Evolutionary conservation across 2,329 filamentous ascomycete genomes (phyloP).

Genomic region (Leptographium wingfieldii): DNA sequence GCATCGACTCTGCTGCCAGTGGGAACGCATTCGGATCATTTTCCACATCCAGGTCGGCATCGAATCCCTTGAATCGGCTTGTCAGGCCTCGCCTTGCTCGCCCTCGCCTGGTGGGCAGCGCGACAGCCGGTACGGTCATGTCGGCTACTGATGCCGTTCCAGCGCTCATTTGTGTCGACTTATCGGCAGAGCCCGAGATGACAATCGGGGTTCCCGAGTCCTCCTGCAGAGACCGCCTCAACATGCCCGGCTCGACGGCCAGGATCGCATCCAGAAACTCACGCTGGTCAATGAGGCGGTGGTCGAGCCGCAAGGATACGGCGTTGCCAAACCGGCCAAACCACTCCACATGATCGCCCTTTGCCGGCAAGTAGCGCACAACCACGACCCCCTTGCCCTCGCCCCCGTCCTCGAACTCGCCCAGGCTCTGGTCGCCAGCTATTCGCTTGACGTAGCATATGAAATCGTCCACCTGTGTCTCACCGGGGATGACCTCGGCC

Average conservation of each 20-base stretch:
- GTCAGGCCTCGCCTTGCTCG: slow-evolving; percentile 7
- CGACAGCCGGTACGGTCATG: background rate
- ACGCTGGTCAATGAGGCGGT: slow-evolving; percentile 75
- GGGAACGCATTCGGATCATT: slow-evolving; percentile 6
- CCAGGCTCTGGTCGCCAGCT: slow-evolving; percentile 60
- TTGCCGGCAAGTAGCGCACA: slow-evolving; percentile 55
- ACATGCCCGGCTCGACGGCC: slow-evolving; percentile 57
- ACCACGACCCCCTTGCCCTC: slow-evolving; percentile 63
- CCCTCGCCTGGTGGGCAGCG: background rate
- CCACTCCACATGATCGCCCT: slow-evolving; percentile 48
- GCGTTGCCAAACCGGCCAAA: slow-evolving; percentile 54
- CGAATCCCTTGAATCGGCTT: slow-evolving; percentile 63
- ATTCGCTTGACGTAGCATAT: slow-evolving; percentile 62
- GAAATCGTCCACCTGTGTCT: slow-evolving; percentile 63
- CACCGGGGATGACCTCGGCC: slow-evolving; percentile 44
- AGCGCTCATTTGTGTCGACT: slow-evolving; percentile 13
- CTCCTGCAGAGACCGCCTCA: slow-evolving; percentile 56
- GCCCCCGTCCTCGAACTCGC: slow-evolving; percentile 49
- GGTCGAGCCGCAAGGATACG: slow-evolving; percentile 61
- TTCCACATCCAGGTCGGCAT: slow-evolving; percentile 29
- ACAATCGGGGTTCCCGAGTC: slow-evolving; percentile 16
- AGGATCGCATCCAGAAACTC: slow-evolving; percentile 88
- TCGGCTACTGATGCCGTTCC: slow-evolving; percentile 10
- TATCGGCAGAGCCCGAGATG: background rate
- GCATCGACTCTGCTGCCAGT: slow-evolving; percentile 1